These are phyloP conservation scores for Pneumocystis oryctolagi DNA, from an alignment of 1,139 yeast species.

Conservation along the genomic window DNA sequence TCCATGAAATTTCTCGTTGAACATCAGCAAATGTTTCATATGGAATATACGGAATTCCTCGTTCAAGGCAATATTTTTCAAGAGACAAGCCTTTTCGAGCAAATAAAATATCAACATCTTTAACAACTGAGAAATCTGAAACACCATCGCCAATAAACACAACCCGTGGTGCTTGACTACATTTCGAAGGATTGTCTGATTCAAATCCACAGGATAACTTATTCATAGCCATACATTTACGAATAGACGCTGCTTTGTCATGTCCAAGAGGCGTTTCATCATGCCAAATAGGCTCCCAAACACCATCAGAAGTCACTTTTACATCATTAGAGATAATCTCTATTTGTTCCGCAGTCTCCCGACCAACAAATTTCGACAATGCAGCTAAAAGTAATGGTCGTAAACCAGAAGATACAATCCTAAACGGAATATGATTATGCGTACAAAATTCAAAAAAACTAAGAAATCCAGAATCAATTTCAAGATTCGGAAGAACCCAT, in stretches of 20 bases:
- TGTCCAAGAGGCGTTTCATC: slow-evolving; percentile 53
- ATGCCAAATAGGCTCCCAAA: slow-evolving; percentile 46
- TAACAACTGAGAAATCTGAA: slow-evolving; percentile 33
- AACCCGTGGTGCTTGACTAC: slow-evolving; percentile 22
- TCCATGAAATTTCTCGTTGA: slow-evolving; percentile 21
- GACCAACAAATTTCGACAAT: slow-evolving; percentile 44
- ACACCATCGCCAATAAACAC: slow-evolving; percentile 34
- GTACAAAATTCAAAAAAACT: slow-evolving; percentile 41
- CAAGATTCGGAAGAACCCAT: slow-evolving; percentile 36
- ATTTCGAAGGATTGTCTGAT: slow-evolving; percentile 4
- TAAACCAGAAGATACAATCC: slow-evolving; percentile 55
- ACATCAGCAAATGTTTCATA: slow-evolving; percentile 31
- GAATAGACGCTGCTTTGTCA: slow-evolving; percentile 47
- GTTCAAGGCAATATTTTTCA: slow-evolving; percentile 29
- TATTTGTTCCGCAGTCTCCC: slow-evolving; percentile 27
- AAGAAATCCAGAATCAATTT: slow-evolving; percentile 47
- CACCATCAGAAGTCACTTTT: slow-evolving; percentile 29
- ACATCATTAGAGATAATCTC: slow-evolving; percentile 50
- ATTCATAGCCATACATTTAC: slow-evolving; percentile 27
- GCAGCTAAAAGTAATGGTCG: slow-evolving; percentile 47
- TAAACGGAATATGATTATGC: slow-evolving; percentile 39
- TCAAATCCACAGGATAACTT: not conserved
- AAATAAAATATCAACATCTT: slow-evolving; percentile 31
- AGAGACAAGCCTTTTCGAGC: slow-evolving; percentile 31
- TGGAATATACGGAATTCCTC: slow-evolving; percentile 30